Evolutionary conservation across 352 stramenopile genomes (phyloP).

Genomic region (Phytophthora pini): DNA sequence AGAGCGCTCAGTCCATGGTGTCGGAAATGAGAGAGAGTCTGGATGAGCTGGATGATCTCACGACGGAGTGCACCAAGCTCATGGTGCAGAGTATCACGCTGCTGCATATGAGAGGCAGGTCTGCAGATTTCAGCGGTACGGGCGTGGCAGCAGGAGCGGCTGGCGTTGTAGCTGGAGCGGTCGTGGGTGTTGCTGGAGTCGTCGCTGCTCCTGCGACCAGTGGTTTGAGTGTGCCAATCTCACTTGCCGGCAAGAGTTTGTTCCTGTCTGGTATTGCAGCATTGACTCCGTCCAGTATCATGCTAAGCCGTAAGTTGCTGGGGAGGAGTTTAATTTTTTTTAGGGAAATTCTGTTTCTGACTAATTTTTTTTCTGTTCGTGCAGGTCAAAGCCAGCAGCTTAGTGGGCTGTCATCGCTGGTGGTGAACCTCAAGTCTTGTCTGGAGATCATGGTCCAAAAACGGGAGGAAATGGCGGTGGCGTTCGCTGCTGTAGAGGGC

Average conservation of each 20-base stretch:
- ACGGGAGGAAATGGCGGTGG: conserved; percentile 74
- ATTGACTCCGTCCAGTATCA: conserved; percentile 84
- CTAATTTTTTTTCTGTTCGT: conserved; percentile 6
- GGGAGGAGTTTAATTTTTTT: not conserved
- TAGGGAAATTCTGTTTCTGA: conserved; percentile 2
- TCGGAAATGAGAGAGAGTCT: conserved; percentile 76
- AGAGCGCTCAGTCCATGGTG: conserved; percentile 70
- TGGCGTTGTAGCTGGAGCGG: conserved; percentile 77
- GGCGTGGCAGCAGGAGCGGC: conserved; percentile 82
- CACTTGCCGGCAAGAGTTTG: conserved; percentile 83
- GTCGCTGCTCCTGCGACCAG: conserved; percentile 80
- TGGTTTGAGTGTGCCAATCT: conserved; percentile 85
- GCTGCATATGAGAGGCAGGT: conserved; percentile 79
- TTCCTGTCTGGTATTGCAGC: conserved; percentile 83
- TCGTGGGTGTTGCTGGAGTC: conserved; percentile 79
- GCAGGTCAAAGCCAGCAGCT: conserved; percentile 87
- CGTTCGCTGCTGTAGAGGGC: conserved; percentile 73
- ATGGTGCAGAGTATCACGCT: conserved; percentile 90
- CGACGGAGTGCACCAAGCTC: conserved; percentile 81
- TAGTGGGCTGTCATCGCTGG: conserved; percentile 69
- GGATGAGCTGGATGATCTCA: conserved; percentile 83
- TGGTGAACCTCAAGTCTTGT: conserved; percentile 83
- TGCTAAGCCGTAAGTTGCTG: conserved; percentile 77
- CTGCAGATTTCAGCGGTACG: conserved; percentile 86
- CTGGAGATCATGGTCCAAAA: conserved; percentile 90